A percentile compares a stretch with the other conserved stretches of the same genome.
Conservation (phyloP, 108 stramenopile species). For the Cyclotella cryptica region DNA sequence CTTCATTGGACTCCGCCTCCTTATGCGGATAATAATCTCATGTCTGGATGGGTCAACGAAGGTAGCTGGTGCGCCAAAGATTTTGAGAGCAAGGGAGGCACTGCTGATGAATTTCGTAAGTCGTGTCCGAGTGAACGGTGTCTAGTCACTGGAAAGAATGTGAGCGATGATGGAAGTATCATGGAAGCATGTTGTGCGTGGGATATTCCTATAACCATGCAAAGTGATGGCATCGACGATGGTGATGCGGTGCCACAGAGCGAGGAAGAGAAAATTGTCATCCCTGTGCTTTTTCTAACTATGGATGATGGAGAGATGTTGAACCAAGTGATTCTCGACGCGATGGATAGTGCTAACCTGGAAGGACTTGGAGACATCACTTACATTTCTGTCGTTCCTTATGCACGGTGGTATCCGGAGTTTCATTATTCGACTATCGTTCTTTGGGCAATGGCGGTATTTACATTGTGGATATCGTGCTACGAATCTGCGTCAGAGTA, state of each 20-base stretch:
- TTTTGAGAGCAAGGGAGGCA: constrained; percentile 1
- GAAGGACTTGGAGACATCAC: constrained; percentile 5
- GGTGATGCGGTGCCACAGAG: constrained; percentile 45
- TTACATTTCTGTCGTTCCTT: constrained; percentile 38
- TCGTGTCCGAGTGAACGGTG: constrained; percentile 77
- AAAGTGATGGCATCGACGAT: constrained; percentile 47
- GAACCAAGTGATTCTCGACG: constrained; percentile 9
- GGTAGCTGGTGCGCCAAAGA: constrained; percentile 65
- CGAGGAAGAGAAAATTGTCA: constrained; percentile 31
- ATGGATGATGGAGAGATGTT: constrained; percentile 71
- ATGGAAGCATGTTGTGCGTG: constrained; percentile 89
- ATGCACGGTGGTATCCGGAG: constrained; percentile 56
- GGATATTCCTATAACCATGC: constrained; percentile 74
- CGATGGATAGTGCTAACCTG: constrained; percentile 1
- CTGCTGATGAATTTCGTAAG: constrained; percentile 29
- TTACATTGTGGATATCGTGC: constrained; percentile 67
- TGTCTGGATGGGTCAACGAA: constrained; percentile 59
- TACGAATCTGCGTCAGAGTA: constrained; percentile 68
- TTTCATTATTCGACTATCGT: constrained; percentile 67
- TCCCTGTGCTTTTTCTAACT: constrained; percentile 69
- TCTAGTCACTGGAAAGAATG: constrained; percentile 67
- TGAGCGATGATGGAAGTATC: constrained; percentile 9
- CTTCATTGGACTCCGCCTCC: constrained; percentile 64
- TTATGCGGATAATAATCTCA: constrained; percentile 71
- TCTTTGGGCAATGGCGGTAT: constrained; percentile 78